Evolutionary conservation across 2,329 filamentous ascomycete species (phyloP), one percentile per base, ranked within the genome.

Genomic region (Gyromitra esculenta): DNA sequence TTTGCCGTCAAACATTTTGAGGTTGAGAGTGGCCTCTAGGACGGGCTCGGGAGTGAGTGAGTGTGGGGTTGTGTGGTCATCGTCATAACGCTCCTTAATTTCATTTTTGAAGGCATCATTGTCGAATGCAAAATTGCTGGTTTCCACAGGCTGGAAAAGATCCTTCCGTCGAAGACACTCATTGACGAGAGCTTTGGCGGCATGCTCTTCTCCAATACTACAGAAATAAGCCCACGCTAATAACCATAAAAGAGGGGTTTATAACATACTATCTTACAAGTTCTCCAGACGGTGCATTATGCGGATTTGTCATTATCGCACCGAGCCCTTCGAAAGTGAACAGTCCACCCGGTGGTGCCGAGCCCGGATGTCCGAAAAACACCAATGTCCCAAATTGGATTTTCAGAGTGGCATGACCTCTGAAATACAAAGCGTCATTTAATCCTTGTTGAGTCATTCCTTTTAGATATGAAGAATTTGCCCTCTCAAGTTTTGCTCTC

Each of bases 301-400:
- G 54, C 5, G 63, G 56, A 25, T 77, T 74, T 9, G 77, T 73
- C 43, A 80, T 67, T 64, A 78, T 79, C 5, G 52, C 18, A 37
- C 68, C 66, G 50, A 80, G 81, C 8, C 79, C 76, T 35, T 79
- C 76, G 1, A 79, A 31, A 37, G 71, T 54, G 68, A 81, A 79
- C 1, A 68, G 8, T 3, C 56, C 56, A 50, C 60, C 41, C 59
- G 31, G 50, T 35, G 76, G 73, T 7, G 75, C 64, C 18, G 13
- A 37, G 4, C 56, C 50, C 45, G 67, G 78, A 77, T 81, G 81
- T 18, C 75, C 75, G 45, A 79, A 81, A 15, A 81, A 50, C n/a
- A 81, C 77, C 57, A 80, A 56, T 2, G 75, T 79, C 35, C 80
- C 80, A 71, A 81, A 81, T 59, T 81, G 79, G 3, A 81, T 71